Percentiles rank a stretch among this genome's conserved stretches.
phyloP scores from a whole-genome alignment of 139 green algal genomes.

The Zygnema cylindricum region DNA sequence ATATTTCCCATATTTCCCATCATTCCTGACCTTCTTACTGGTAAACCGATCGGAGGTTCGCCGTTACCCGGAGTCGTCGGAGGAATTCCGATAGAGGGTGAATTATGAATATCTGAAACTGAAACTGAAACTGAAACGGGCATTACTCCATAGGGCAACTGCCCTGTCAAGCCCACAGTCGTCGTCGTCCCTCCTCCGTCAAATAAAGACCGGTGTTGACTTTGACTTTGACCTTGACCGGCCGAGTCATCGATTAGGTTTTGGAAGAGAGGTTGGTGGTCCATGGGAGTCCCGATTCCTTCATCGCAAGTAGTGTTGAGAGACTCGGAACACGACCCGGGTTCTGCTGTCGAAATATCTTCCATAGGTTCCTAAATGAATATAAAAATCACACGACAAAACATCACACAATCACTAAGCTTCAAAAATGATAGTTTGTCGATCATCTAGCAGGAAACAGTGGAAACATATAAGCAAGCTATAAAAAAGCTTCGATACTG shows the following conservation, averaged over 20 bases:
- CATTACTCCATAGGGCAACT: not conserved
- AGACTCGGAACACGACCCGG: not conserved
- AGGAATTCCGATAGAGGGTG: not conserved
- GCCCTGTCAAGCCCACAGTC: not conserved
- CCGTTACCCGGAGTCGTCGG: not conserved
- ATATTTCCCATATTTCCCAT: not conserved
- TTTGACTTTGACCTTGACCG: no score
- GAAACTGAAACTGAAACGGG: not conserved
- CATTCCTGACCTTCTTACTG: not conserved
- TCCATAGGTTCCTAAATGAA: not conserved
- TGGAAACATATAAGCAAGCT: no score
- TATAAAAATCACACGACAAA: no score
- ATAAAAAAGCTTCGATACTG: no score
- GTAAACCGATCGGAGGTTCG: not conserved
- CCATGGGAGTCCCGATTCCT: no score
- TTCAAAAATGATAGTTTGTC: no score
- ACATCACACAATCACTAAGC: no score
- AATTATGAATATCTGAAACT: no score
- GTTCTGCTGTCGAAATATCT: not conserved
- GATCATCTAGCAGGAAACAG: no score
- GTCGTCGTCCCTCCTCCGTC: not conserved
- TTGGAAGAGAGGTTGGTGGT: no score
- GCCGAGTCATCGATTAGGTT: no score
- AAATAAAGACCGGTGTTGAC: not conserved
- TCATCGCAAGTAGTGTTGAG: no score